These are phyloP conservation scores for Samsoniella hepiali DNA, from an alignment of 2,329 filamentous ascomycete species.

Conservation along the genomic window DNA sequence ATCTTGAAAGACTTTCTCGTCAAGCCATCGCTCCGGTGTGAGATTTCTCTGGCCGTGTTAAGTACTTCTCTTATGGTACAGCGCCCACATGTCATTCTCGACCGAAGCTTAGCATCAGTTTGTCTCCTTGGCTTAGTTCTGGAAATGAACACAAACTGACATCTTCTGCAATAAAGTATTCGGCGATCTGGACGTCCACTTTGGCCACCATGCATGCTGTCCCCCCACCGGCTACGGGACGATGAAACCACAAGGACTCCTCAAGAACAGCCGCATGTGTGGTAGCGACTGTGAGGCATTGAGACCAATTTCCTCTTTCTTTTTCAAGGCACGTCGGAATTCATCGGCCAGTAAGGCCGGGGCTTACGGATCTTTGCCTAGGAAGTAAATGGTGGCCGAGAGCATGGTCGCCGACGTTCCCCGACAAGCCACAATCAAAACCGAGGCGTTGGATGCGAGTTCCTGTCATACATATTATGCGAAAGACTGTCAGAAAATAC, in stretches of 20 bases:
- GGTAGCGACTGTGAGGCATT: conserved; percentile 23
- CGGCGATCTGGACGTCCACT: conserved; percentile 30
- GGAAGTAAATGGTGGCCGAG: conserved; percentile 27
- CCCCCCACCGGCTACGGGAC: conserved; percentile 25
- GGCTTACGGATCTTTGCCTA: conserved; percentile 22
- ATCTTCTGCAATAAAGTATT: neutral
- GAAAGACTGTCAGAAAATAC: neutral
- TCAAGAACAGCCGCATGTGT: conserved; percentile 42
- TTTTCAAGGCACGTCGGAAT: neutral
- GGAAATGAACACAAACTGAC: neutral
- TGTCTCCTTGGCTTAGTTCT: neutral
- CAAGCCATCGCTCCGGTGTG: conserved; percentile 37
- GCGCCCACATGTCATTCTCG: conserved; percentile 34
- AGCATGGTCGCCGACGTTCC: conserved; percentile 36
- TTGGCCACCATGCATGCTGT: conserved; percentile 28
- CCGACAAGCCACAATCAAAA: conserved; percentile 31
- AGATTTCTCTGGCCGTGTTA: conserved; percentile 32
- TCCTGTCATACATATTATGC: neutral
- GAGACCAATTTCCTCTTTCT: neutral
- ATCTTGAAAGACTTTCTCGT: conserved; percentile 22
- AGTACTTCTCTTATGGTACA: conserved; percentile 33
- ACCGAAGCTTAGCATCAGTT: conserved; percentile 26
- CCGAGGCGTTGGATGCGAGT: conserved; percentile 7
- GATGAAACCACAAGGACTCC: conserved; percentile 40
- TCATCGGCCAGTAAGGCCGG: neutral